Base-by-base conservation (phyloP, 306 rosid species). In the Castanea crenata region DNA sequence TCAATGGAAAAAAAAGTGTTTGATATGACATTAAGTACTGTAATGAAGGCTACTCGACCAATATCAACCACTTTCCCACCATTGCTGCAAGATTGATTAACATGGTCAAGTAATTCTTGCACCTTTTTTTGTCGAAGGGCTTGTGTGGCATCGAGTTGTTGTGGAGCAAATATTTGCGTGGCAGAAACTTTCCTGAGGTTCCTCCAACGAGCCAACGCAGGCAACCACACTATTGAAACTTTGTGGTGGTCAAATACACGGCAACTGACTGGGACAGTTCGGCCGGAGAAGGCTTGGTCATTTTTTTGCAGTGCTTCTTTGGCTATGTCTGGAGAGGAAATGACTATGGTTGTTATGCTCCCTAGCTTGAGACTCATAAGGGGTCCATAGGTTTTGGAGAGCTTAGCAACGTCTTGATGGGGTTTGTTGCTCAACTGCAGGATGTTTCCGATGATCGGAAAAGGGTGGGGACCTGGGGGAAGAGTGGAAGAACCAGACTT, bases 391-490 rank as follows among this genome's bases (percentile, higher is more conserved):
- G 51, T 34, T 25, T 55, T 58, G 63, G 90, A 75, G 25, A 84
- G 86, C 38, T 77, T 52, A 23, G 86, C 46, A 6, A 87, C 29
- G 2, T 90, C 55, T 71, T 52, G 69, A 78, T 84, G 89, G 13
- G 91, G 90, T n/a, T 73, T 80, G 21, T 82, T 55, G 3, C 85
- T 82, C 38, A 91, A 85, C 23, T 80, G 77, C 19, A 87, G 52
- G 4, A 87, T 84, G 72, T 87, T 91, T 21, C 93, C 91, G 0
- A 86, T 79, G 55, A 91, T 3, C 4, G 93, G 90, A 7, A 64
- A 73, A 2, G 86, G 79, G 3, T 35, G 83, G 18, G 89, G 95
- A 4, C 92, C 95, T 1, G 90, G 91, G 15, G 92, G 92, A 2
- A 87, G 87, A 1, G 23, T 68, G 16, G 44, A n/a, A 4, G 70